These are phyloP conservation scores for Lepiota brunneoincarnata DNA, from an alignment of 768 basidiomycete species.

Conservation along the genomic window DNA sequence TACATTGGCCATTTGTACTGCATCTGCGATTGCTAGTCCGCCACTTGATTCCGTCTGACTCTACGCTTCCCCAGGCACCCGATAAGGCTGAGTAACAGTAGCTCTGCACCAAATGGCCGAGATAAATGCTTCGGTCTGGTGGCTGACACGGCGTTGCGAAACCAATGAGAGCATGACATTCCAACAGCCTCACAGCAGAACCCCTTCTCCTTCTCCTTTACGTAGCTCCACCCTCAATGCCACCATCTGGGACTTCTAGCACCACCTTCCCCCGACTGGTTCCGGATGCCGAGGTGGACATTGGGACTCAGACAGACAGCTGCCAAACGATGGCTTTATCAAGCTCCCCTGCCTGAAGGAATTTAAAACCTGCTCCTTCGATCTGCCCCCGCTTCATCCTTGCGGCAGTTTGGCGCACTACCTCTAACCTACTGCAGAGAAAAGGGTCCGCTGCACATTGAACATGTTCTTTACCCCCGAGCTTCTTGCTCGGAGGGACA, in stretches of 20 bases:
- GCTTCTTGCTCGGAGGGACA: constrained; percentile 76
- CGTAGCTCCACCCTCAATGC: no score
- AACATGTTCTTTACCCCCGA: constrained; percentile 88
- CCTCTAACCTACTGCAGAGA: not conserved
- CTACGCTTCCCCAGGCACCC: no score
- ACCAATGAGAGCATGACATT: no score
- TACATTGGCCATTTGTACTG: no score
- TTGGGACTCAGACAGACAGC: not conserved
- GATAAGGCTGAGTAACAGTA: no score
- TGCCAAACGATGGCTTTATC: not conserved
- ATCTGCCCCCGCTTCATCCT: not conserved
- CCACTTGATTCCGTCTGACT: no score
- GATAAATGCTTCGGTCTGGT: not conserved
- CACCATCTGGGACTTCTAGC: no score
- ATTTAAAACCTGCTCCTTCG: not conserved
- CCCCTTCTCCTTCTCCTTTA: no score
- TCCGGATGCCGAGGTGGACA: not conserved
- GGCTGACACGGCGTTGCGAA: no score
- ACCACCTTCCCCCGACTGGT: not conserved
- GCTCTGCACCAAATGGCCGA: no score
- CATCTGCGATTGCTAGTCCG: no score
- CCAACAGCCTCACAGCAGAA: constrained; percentile 1
- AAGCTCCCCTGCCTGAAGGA: not conserved
- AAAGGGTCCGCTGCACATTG: no score
- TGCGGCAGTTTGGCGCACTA: not conserved